These are phyloP conservation scores for Monosporascus sp. DNA, from an alignment of 2,329 filamentous ascomycete genomes.

Conservation along the genomic window DNA sequence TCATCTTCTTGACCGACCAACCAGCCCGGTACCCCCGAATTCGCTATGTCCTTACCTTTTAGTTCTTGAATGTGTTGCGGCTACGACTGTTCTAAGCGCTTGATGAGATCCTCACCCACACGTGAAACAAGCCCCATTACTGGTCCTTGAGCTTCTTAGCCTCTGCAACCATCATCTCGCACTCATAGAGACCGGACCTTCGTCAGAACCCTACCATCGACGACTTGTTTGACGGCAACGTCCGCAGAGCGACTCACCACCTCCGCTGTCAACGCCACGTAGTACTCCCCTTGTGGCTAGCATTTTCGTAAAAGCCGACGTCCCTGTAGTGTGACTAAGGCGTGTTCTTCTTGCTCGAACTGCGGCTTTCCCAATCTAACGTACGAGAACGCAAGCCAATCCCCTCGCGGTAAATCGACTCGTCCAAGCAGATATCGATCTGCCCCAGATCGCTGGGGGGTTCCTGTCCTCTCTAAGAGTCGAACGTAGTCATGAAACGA, in stretches of 20 bases:
- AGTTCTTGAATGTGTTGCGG: too few relatives aligned
- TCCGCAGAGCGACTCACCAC: constrained; percentile 65
- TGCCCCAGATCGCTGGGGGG: constrained; percentile 69
- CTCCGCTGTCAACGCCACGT: constrained; percentile 65
- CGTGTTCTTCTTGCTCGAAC: constrained; percentile 75
- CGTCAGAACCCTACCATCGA: constrained; percentile 67
- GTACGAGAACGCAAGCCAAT: constrained; percentile 82
- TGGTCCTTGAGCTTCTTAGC: constrained; percentile 55
- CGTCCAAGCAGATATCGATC: constrained; percentile 64
- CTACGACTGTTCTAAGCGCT: too few relatives aligned
- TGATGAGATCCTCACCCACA: too few relatives aligned
- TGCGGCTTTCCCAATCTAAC: constrained; percentile 90
- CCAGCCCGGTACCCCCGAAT: too few relatives aligned
- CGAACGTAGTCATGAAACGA: constrained; percentile 71
- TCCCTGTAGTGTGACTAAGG: constrained; percentile 76
- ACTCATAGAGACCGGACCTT: constrained; percentile 72
- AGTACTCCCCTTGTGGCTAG: constrained; percentile 67
- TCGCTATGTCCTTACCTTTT: too few relatives aligned
- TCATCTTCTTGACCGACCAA: too few relatives aligned
- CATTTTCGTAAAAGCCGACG: constrained; percentile 79
- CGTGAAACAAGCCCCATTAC: constrained; percentile 33
- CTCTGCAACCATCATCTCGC: constrained; percentile 58
- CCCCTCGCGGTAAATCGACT: constrained; percentile 62
- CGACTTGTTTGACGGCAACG: constrained; percentile 70
- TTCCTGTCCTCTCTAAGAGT: constrained; percentile 58